Percentiles rank a stretch among this genome's conserved stretches.
Evolutionary conservation across 2,329 filamentous ascomycete species (phyloP).

Genomic region (Penicillium aurantiogriseum): DNA sequence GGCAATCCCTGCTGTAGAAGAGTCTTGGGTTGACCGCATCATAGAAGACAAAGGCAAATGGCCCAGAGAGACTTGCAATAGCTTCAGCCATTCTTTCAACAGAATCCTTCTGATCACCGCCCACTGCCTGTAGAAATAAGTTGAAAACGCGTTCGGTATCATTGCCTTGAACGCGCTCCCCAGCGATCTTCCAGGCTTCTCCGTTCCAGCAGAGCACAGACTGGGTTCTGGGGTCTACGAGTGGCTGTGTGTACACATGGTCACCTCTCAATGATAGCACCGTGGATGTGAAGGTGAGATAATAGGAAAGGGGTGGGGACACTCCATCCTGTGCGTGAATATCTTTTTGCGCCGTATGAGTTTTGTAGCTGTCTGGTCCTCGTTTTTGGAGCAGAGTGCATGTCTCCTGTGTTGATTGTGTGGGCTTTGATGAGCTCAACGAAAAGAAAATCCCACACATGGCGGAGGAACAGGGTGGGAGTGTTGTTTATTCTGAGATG

Average conservation of each 20-base stretch:
- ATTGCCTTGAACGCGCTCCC: constrained; percentile 63
- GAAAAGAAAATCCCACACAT: constrained; percentile 57
- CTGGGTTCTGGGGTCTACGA: constrained; percentile 55
- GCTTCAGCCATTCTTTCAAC: constrained; percentile 41
- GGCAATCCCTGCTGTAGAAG: constrained; percentile 81
- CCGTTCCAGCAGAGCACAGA: constrained; percentile 94
- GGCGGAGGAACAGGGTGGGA: constrained; percentile 13
- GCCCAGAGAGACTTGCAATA: constrained; percentile 67
- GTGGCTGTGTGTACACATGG: constrained; percentile 69
- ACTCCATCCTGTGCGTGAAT: constrained; percentile 19
- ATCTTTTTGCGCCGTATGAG: constrained; percentile 29
- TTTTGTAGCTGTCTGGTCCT: constrained; percentile 46
- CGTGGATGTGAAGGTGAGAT: constrained; percentile 71
- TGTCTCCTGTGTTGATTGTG: constrained; percentile 35
- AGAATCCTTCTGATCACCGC: constrained; percentile 17
- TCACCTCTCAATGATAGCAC: constrained; percentile 87
- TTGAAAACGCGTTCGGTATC: constrained; percentile 72
- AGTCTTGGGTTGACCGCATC: constrained; percentile 62
- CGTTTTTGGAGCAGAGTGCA: constrained; percentile 38
- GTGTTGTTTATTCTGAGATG: constrained; percentile 1
- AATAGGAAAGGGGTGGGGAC: constrained; percentile 31
- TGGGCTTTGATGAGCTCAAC: constrained; percentile 35
- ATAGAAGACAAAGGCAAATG: constrained; percentile 86
- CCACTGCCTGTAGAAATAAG: constrained; percentile 52
- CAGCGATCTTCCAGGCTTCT: constrained; percentile 79